Evolutionary conservation across 495 filamentous ascomycete genomes (phyloP), one percentile per base, ranked within the genome.

Genomic region (Penicillium subrubescens): DNA sequence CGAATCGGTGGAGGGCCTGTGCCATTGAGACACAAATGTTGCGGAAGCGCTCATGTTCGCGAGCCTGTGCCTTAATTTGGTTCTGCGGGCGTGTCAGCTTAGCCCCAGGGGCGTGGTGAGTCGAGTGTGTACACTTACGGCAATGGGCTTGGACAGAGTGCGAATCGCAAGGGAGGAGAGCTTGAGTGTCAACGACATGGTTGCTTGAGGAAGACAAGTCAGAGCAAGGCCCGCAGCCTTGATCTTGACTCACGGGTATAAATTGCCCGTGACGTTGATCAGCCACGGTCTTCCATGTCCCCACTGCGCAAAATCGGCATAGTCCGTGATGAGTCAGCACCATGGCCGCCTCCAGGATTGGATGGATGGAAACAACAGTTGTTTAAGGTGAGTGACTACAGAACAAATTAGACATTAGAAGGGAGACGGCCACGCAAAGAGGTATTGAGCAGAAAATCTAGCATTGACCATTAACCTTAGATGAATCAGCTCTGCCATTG

Each of bases 31-130:
- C 77, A 72, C 89, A 92, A 43, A 87, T 29, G n/a, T 77, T 77
- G 19, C 96, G 91, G 79, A 98, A 99, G 19, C 88, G 82, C 52
- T 93, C 92, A 80, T 98, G 96, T 72, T 99, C 96, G 68, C 91
- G 91, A 17, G 95, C 96, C 83, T 97, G 94, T 27, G 83, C 84
- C 78, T 97, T 98, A 79, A 99, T 96, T 74, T 86, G 88, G 74
- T 92, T 97, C 95, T 99, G 75, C 14, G 23, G 17, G 29, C 8
- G 2, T 48, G 65, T 77, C 59, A 82, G 77, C 70, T 73, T 86
- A 81, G 78, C 10, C 79, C 66, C 81, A 73, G 67, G 79, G 79
- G 5, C 81, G 31, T 56, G 14, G 31, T 8, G 19, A 11, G 44
- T 7, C 55, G 12, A 48, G 71, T 35, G 43, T 35, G 54, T 15